phyloP scores from a whole-genome alignment of 2,329 filamentous ascomycete species.

The Chlorencoelia australis region DNA sequence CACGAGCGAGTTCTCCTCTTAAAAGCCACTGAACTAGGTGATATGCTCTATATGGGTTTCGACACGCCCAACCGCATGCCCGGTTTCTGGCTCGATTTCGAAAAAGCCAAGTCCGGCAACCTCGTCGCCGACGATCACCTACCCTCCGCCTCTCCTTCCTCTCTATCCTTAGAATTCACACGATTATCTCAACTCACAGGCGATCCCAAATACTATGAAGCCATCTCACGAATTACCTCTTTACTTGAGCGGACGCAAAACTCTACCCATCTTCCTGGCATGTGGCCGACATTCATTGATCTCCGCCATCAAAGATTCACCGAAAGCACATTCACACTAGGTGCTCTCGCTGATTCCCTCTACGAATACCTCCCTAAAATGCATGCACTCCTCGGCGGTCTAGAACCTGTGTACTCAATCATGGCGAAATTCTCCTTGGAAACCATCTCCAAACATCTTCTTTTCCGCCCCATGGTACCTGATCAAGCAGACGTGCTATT shows the following conservation, averaged over 20 bases:
- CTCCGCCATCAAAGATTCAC: too few species aligned
- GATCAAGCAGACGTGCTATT: slow-evolving; percentile 36
- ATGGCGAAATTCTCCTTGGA: slow-evolving; percentile 35
- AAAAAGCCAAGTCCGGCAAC: slow-evolving; percentile 2
- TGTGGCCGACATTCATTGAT: slow-evolving; percentile 48
- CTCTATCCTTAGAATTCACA: slow-evolving; percentile 51
- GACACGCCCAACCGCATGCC: slow-evolving; percentile 25
- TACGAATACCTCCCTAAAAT: slow-evolving; percentile 57
- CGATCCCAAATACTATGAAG: slow-evolving; percentile 50
- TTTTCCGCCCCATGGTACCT: slow-evolving; percentile 35
- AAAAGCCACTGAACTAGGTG: slow-evolving; percentile 24
- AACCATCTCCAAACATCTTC: slow-evolving; percentile 32
- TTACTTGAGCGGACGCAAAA: slow-evolving; percentile 42
- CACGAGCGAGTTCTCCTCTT: slow-evolving; percentile 17
- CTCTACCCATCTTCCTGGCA: slow-evolving; percentile 43
- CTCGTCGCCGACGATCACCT: slow-evolving; percentile 1
- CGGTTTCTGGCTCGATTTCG: slow-evolving; percentile 5
- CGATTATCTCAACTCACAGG: slow-evolving; percentile 50
- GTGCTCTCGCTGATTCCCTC: slow-evolving; percentile 44
- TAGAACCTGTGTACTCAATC: slow-evolving; percentile 24
- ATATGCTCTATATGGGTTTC: slow-evolving; percentile 30
- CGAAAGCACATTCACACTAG: slow-evolving; percentile 46
- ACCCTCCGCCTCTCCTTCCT: slow-evolving; percentile 29
- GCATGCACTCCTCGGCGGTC: slow-evolving; percentile 4
- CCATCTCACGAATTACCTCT: slow-evolving; percentile 44